Evolutionary conservation across 306 rosid species (phyloP).

Genomic region (Lotus japonicus): DNA sequence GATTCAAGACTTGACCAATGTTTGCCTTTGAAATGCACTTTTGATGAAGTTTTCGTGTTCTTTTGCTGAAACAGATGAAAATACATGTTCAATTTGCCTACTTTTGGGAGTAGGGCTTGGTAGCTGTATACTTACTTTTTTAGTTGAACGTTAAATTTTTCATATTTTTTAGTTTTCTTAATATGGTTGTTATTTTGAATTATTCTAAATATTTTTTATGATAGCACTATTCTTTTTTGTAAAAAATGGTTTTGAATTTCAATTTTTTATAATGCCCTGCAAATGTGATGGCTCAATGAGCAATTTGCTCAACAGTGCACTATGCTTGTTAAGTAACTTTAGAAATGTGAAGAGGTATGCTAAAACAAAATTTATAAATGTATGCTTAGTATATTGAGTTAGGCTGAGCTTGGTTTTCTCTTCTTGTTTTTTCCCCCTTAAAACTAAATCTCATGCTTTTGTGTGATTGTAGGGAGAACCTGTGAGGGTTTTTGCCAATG

Average conservation of each 20-base stretch:
- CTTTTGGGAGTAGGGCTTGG: not conserved
- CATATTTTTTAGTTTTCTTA: not conserved
- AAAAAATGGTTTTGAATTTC: not conserved
- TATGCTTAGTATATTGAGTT: constrained; percentile 15
- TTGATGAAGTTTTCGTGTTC: not conserved
- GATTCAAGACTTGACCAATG: not conserved
- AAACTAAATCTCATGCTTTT: constrained; percentile 6
- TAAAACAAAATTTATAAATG: not conserved
- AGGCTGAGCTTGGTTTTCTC: not conserved
- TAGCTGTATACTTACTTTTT: not conserved
- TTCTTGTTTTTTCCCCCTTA: not conserved
- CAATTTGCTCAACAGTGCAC: constrained; percentile 1
- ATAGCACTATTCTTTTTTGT: not conserved
- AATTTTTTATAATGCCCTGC: not conserved
- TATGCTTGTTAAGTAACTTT: not conserved
- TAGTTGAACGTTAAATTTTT: not conserved
- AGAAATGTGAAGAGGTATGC: not conserved
- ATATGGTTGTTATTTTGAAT: not conserved
- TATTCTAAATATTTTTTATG: not conserved
- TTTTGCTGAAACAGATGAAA: not conserved
- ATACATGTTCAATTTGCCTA: not conserved
- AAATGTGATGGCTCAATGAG: not conserved
- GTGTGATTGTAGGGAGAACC: constrained; percentile 78
- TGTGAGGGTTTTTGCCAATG: constrained; percentile 84
- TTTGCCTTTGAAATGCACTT: not conserved